phyloP scores from a whole-genome alignment of 2,329 filamentous ascomycete species.

The Byssoonygena ceratinophila region DNA sequence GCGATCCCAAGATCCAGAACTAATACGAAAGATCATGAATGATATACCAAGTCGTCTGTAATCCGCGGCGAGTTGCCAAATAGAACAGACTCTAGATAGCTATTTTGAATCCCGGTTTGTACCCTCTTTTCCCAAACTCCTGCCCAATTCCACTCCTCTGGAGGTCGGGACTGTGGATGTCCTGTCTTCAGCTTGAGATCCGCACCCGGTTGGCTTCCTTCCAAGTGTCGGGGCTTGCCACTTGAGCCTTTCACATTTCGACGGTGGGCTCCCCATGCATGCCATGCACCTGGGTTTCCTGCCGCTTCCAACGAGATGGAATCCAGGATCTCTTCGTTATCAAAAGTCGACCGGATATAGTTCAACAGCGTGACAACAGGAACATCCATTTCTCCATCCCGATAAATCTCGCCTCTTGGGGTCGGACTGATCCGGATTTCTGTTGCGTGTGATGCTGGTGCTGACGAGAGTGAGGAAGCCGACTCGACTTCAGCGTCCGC shows the following conservation, averaged over 20 bases:
- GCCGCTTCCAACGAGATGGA: slow-evolving; percentile 68
- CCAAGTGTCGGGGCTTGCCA: background rate
- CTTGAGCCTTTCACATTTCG: slow-evolving; percentile 19
- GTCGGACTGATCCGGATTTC: slow-evolving; percentile 12
- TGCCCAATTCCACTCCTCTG: slow-evolving; percentile 94
- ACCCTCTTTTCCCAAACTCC: slow-evolving; percentile 92
- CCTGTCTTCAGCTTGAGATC: slow-evolving; percentile 31
- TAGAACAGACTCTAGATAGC: slow-evolving; percentile 66
- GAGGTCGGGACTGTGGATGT: slow-evolving; percentile 44
- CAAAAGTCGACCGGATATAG: slow-evolving; percentile 76
- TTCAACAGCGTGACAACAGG: slow-evolving; percentile 59
- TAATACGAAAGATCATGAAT: background rate
- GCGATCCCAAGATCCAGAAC: too few species aligned
- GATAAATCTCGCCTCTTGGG: slow-evolving; percentile 12
- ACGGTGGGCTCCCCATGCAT: slow-evolving; percentile 75
- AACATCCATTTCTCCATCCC: slow-evolving; percentile 25
- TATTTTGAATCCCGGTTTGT: slow-evolving; percentile 63
- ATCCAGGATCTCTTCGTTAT: slow-evolving; percentile 66
- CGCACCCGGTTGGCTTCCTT: slow-evolving; percentile 8
- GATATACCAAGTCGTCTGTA: slow-evolving; percentile 60
- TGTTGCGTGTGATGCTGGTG: background rate
- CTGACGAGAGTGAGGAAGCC: background rate
- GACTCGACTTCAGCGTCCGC: background rate
- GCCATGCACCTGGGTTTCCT: slow-evolving; percentile 84
- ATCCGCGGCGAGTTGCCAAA: slow-evolving; percentile 53